Evolutionary conservation across 305 asterid genomes (phyloP), one percentile per base, ranked within the genome.

Genomic region (Solanum hybrid): DNA sequence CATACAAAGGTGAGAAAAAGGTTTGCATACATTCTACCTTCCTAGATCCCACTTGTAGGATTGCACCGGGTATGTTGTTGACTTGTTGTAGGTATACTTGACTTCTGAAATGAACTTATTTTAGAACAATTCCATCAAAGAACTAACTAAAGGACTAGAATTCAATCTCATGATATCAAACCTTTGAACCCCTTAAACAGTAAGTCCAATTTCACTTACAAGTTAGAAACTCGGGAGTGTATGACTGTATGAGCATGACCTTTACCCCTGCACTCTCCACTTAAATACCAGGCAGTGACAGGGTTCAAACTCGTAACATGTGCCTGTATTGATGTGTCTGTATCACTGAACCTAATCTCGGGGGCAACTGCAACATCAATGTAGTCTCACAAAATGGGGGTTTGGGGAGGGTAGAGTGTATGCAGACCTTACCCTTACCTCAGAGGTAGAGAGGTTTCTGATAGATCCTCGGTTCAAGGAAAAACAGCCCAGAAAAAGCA

Each of bases 1-100:
- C 28, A 8, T 61, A 61, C 28, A 64, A 22, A 64, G 28, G 4
- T 69, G 2, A 24, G 75, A 11, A 3, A 4, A 69, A 69, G 1
- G 3, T 67, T 9, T 4, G 3, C 74, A n/a, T n/a, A n/a, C 14
- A 67, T 67, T 9, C 13, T n/a, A n/a, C 13, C 0, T 67, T 24
- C 6, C 0, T 22, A 24, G 0, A 5, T 2, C 28, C 8, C 61
- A 2, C 29, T 11, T 3, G 5, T 22, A 9, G 74, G 0, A n/a
- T 64, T 64, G 3, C 74, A 9, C 14, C 6, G 6, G 6, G 1
- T 64, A 64, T 22, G 28, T 9, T 64, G 71, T 61, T 61, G 35
- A 57, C 24, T 57, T 57, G 3, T 16, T 16, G 64, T 51, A 51
- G 64, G 77, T 71, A 11, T 0, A 13, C n/a, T 74, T 74, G 79